Evolutionary conservation across 2,329 filamentous ascomycete genomes (phyloP), one percentile per base, ranked within the genome.

Genomic region (Neonectria neomacrospora): DNA sequence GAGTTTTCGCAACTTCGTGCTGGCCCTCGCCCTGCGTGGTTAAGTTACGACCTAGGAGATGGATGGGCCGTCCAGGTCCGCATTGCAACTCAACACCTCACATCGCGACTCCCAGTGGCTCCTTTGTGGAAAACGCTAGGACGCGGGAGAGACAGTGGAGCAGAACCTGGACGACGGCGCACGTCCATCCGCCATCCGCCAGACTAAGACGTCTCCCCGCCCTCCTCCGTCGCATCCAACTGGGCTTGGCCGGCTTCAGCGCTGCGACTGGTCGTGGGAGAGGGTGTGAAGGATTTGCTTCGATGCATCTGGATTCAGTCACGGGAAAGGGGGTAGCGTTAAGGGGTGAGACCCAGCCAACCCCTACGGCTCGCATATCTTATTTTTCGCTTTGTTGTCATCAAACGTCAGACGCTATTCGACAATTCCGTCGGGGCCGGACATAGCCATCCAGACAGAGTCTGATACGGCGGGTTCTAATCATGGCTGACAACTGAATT

Each of bases 301-400:
- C 30, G 59, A 57, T 58, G 63, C 59, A 63, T 65, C 59, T 51
- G 41, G 63, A 60, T 59, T 59, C 50, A 42, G 55, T 65, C 63
- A 65, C 63, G 63, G 55, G 63, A 51, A 58, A 45, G 55, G 54
- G 51, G 58, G 8, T n/a, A 3, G 6, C 3, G 3, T 26, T 26
- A 45, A 37, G 22, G 45, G 26, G 28, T 44, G 34, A 45, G 34
- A 30, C 48, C 34, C 34, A 54, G n/a, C 60, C 42, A 48, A 32
- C 48, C 52, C 16, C 20, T 50, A 48, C 22, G n/a, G 39, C 30
- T 47, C 14, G 18, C 12, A 54, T 22, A 20, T 32, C 30, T 34
- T 48, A 30, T 16, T 42, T 34, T 58, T 44, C 34, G 54, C 54
- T 50, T 50, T 41, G 42, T 30, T 48, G 42, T 48, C 34, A 37